Base-by-base conservation (phyloP, 2,329 filamentous ascomycete species). In the Hyphodiscus sp. region DNA sequence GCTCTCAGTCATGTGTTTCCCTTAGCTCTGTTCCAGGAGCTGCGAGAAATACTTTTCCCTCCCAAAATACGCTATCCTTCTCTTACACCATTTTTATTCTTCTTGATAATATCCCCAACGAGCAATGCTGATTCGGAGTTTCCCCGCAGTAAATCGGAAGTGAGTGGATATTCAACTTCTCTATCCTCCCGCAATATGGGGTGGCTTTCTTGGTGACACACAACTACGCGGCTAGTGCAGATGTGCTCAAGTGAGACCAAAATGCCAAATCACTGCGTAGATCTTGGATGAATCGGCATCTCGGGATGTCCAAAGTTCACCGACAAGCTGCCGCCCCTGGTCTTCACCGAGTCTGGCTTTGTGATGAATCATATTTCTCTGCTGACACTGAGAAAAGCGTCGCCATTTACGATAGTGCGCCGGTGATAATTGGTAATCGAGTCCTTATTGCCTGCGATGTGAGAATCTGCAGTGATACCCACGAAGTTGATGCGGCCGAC, bases 391-490 rank as follows among this genome's bases (percentile, higher is more conserved):
- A 26, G 26, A 16, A 19, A 20, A 65, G 62, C 41, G 50, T 64
- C 11, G 55, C 56, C 4, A 61, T 64, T 20, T 59, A 53, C 44
- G 61, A 65, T 45, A 61, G 54, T 20, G 62, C 62, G 1, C 72
- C 81, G 2, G 83, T 91, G 42, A 73, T 68, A 13, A 63, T 64
- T 41, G 62, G 63, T 26, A 42, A 56, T 19, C 50, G 55, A 38
- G 53, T 56, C 11, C 45, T 61, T 76, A 74, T 91, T 51, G 89
- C 86, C 0, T 86, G 88, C 0, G 85, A 83, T 61, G 86, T 91
- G 0, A 80, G 75, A 48, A 78, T 94, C 52, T 89, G 82, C 65
- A 80, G 82, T 1, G 88, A 81, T 1, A 86, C 82, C 0, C 89
- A 94, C 67, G 86, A 88, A 47, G 73, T 86, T 0, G 86, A 86